Evolutionary conservation across 2,329 filamentous ascomycete species (phyloP), one percentile per base, ranked within the genome.

Genomic region (Ophiostoma himal-ulmi): DNA sequence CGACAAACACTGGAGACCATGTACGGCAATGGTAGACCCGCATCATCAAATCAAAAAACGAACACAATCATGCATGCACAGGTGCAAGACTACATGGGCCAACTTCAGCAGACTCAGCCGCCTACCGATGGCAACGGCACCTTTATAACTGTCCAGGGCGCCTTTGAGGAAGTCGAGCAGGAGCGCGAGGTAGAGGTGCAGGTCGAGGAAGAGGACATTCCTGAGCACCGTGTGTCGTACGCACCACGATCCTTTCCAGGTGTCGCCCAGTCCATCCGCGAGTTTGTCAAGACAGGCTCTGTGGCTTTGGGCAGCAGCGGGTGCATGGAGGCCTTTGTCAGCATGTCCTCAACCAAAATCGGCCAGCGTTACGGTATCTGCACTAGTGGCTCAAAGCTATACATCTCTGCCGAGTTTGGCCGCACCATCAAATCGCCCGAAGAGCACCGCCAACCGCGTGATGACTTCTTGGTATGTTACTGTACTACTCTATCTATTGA

Each of bases 131-230:
- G 6, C 34, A 7, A 22, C 20, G 62, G 60, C 60, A 39, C 5
- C 2, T 65, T 39, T 34, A 39, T 0, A 11, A 39, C 26, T 14
- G 39, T 10, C 4, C 65, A 48, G 3, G 66, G 84, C 0, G 83
- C 85, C 0, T 76, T 91, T 0, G 82, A 89, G 67, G 88, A 91
- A 70, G 88, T 85, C 0, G 83, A 85, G 54, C 82, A 85, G 71
- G 86, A 89, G 73, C 79, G 87, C 20, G 87, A 90, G 72, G 82
- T 89, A 0, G 86, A 84, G 3, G 81, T 84, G 20, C 83, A 89
- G 73, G 81, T 89, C 0, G 86, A 90, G 70, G 78, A 81, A 7
- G 82, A 88, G 0, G 83, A 86, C 0, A 69, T 34, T 1, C 30
- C 41, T 0, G 36, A 72, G 44, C 39, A 17, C 10, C 67, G 39